Evolutionary conservation across 495 filamentous ascomycete species (phyloP).

Genomic region (Parmelia sp.): DNA sequence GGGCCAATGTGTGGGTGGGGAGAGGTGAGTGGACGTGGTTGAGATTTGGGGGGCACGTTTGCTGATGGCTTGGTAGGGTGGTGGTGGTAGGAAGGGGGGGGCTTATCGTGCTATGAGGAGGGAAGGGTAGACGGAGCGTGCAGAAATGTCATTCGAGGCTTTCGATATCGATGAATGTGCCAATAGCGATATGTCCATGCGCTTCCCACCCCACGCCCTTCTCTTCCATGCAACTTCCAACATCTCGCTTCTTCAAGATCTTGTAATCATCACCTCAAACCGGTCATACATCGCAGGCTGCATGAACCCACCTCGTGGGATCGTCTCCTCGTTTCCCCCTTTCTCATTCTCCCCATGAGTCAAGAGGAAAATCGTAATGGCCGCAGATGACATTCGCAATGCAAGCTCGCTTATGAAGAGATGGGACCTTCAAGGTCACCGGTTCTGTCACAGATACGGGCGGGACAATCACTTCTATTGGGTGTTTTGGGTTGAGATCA

Average conservation of each 20-base stretch:
- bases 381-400: constrained; percentile 26
- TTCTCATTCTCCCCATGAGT: constrained; percentile 23
- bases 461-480: constrained; percentile 46
- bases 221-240: background rate
- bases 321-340: constrained; percentile 9
- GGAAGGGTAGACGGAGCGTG: background rate
- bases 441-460: constrained; percentile 95
- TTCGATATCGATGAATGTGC: background rate
- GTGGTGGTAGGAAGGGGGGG: background rate
- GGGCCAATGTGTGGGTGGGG: background rate
- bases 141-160: background rate
- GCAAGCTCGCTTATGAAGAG: constrained; percentile 74
- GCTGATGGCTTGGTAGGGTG: background rate
- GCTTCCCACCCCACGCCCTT: background rate
- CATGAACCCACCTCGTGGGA: constrained; percentile 7
- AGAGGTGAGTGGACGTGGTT: background rate
- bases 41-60: too few species aligned
- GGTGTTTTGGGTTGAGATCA: background rate
- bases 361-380: constrained; percentile 6
- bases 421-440: constrained; percentile 64
- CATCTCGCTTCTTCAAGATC: background rate
- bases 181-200: background rate
- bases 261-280: too few species aligned
- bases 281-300: constrained; percentile 11
- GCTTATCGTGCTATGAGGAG: background rate